Evolutionary conservation across 805 yeast species (phyloP), one percentile per base, ranked within the genome.

Genomic region (Brettanomyces anomalus): DNA sequence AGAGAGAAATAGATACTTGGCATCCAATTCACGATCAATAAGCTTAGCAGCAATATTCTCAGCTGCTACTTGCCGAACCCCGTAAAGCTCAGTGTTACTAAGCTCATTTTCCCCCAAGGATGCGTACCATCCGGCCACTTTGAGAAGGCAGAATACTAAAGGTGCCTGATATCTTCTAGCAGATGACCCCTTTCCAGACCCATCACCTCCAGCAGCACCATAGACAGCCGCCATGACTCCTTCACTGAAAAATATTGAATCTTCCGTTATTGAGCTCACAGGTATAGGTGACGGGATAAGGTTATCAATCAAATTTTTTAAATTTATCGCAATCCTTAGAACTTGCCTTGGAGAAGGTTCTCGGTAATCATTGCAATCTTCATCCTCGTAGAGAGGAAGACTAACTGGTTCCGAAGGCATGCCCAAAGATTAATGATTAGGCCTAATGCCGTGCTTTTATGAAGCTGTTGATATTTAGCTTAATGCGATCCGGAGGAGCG

Each of bases 131-230:
- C 72, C 75, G 32, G 82, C 72, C n/a, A 85, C 90, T 50, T 77
- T 80, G 46, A 87, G 64, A 44, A 87, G 65, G 39, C 85, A 79
- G 60, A 83, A 87, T 1, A 85, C 70, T 37, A 86, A 58, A 19
- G 77, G 72, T 0, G 88, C 79, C 42, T 81, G 73, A 56, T 85
- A 85, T 54, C 78, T 77, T 50, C 71, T 66, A 0, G 80, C 67
- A 1, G 81, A 68, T 0, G 81, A 64, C 1, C 77, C 79, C 40
- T 66, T 61, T 2, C 82, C 84, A 38, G 74, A 62, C 4, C 86
- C 86, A 39, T 68, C 67, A 17, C 95, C 95, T 8, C 94, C 94
- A 16, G 94, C 94, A 5, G 95, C 93, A 24, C 70, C 72, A 43
- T 74, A 68, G 2, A 79, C 82, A 45, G 85, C 67, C 13, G 68